Conservation (phyloP, 208 protist species). For the Porcisia deanei region DNA sequence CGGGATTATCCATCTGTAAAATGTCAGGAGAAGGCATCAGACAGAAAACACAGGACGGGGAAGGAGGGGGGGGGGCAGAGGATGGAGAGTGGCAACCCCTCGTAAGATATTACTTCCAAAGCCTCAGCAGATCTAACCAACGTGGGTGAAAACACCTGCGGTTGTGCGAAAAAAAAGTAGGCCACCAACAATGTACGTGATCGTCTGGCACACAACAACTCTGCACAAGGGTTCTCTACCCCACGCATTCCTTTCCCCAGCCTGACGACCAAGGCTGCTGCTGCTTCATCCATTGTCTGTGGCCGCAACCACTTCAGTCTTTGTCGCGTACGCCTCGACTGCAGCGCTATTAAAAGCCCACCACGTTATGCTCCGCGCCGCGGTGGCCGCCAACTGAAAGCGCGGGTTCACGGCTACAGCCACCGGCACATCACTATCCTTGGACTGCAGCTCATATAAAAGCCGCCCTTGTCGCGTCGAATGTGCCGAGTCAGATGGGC, state of each 20-base stretch:
- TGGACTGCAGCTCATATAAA: slow-evolving; percentile 68
- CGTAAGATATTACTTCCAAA: too few species aligned
- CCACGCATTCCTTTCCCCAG: neutral
- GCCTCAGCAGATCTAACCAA: too few species aligned
- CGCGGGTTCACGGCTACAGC: slow-evolving; percentile 68
- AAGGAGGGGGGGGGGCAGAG: too few species aligned
- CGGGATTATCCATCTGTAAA: neutral
- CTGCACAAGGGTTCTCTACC: neutral
- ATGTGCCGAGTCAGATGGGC: neutral
- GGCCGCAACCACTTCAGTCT: neutral
- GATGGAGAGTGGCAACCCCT: too few species aligned
- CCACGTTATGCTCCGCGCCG: slow-evolving; percentile 79
- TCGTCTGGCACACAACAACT: neutral
- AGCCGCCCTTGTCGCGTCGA: slow-evolving; percentile 41
- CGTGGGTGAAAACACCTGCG: too few species aligned
- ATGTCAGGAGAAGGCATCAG: neutral
- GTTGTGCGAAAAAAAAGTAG: too few species aligned
- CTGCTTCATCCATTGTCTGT: neutral
- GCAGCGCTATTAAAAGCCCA: slow-evolving; percentile 57
- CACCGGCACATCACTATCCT: slow-evolving; percentile 74
- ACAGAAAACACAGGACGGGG: neutral
- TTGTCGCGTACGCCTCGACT: slow-evolving; percentile 4
- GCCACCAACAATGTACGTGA: neutral
- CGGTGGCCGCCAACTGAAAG: slow-evolving; percentile 62
- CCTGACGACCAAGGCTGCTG: neutral